Base-by-base conservation (phyloP, 805 yeast species). In the Isabelozyma heimii region DNA sequence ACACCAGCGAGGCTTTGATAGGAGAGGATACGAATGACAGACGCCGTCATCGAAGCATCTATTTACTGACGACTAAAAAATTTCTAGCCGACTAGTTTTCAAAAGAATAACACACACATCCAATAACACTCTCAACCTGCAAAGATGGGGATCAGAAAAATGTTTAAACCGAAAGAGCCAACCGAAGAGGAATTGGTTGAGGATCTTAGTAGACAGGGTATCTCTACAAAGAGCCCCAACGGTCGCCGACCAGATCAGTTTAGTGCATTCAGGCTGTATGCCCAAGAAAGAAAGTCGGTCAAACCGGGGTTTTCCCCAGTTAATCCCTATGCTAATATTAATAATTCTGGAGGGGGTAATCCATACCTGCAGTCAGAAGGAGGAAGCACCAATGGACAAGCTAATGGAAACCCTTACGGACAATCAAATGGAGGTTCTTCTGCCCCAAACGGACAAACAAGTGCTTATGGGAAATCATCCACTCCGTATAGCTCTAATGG, bases 151-250 rank as follows among this genome's bases (percentile, higher is more conserved):
- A 46, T 74, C 53, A 76, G 69, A 53, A 70, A 71, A 50, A 70
- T 75, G 59, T 76, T 77, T 61, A 73, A 66, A 56, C 74, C 66
- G 63, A 79, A 77, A 56, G 84, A 80, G 52, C 78, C 77, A 37
- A 73, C 79, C 26, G 79, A 75, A 49, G 73, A 67, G 47, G 80
- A 79, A 60, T 60, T 77, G 50, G 59, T 69, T 43, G 71, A 71
- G 43, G 68, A 65, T 37, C 63, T 80, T 50, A 67, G 64, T 49
- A 59, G 59, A 17, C 58, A 65, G 24, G 82, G 82, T 8, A 69
- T 80, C 37, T 55, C 79, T 10, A 72, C 78, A 26, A 73, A 67
- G 47, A 54, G 65, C 6, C 48, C 49, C n/a, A 51, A 30, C 41
- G 54, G 51, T 16, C 57, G 60, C 13, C 66, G 81, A 41, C 67